Evolutionary conservation across 208 protist genomes (phyloP).

Genomic region (Angomonas ambiguus): DNA sequence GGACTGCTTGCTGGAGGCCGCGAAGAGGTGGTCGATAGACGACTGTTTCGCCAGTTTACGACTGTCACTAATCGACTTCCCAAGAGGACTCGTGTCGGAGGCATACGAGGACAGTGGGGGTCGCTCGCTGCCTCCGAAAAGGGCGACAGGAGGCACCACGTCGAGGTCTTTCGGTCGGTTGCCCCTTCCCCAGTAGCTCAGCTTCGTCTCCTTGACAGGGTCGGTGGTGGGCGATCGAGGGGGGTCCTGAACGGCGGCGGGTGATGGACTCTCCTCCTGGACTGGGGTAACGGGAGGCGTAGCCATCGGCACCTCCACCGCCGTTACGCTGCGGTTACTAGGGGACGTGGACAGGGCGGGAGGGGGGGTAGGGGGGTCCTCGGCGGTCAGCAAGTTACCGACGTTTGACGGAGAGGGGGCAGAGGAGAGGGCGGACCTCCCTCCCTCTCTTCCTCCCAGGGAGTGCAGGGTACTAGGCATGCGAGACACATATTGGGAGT

Average conservation of each 20-base stretch:
- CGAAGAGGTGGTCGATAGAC: neutral
- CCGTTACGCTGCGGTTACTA: neutral
- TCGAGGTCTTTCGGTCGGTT: neutral
- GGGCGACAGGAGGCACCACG: neutral
- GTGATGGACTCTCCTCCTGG: neutral
- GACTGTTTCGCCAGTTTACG: neutral
- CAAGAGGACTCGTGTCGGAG: neutral
- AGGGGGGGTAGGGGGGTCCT: neutral
- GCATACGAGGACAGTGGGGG: neutral
- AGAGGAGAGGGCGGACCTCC: neutral
- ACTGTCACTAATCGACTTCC: neutral
- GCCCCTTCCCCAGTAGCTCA: neutral
- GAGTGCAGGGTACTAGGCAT: neutral
- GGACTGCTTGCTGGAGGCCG: neutral
- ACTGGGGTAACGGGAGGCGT: neutral
- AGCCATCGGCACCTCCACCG: neutral
- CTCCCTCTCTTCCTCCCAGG: neutral
- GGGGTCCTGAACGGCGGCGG: neutral
- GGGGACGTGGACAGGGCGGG: neutral
- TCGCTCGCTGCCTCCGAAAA: neutral
- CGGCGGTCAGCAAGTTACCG: neutral
- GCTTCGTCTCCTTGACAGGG: neutral
- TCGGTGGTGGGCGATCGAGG: neutral
- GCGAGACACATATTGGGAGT: slow-evolving; percentile 4
- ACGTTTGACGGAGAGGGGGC: neutral